These are phyloP conservation scores for Vigna angularis DNA, from an alignment of 306 rosid genomes.

Conservation along the genomic window DNA sequence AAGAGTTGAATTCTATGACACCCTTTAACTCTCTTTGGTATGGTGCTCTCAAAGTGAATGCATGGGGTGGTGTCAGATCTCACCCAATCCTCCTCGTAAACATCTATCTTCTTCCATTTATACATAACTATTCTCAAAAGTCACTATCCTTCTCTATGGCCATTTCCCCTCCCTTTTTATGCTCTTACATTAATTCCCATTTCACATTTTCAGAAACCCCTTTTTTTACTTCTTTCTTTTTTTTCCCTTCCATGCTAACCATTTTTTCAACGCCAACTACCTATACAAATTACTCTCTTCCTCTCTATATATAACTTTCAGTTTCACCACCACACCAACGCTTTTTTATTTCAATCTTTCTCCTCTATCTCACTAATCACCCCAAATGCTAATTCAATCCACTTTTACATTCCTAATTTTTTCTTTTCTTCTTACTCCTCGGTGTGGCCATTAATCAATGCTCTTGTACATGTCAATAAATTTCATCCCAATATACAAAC, in stretches of 20 bases:
- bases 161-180: constrained; percentile 43
- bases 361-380: too few species aligned
- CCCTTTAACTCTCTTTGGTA: constrained; percentile 50
- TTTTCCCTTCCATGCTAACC: constrained; percentile 11
- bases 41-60: constrained; percentile 53
- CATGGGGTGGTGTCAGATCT: constrained; percentile 62
- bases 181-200: constrained; percentile 32
- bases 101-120: constrained; percentile 48
- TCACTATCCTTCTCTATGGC: constrained; percentile 27
- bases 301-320: neutral
- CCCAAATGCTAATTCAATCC: too few species aligned
- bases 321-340: neutral
- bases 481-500: constrained; percentile 24
- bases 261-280: constrained; percentile 29
- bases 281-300: neutral
- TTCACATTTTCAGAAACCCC: constrained; percentile 14
- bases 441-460: constrained; percentile 30
- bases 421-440: neutral
- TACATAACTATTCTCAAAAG: constrained; percentile 47
- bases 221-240: neutral
- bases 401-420: too few species aligned
- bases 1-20: constrained; percentile 63
- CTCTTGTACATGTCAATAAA: constrained; percentile 35
- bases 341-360: too few species aligned
- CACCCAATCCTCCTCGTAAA: constrained; percentile 63